Evolutionary conservation across 345 rosid genomes (phyloP).

Genomic region (Citrus medica): DNA sequence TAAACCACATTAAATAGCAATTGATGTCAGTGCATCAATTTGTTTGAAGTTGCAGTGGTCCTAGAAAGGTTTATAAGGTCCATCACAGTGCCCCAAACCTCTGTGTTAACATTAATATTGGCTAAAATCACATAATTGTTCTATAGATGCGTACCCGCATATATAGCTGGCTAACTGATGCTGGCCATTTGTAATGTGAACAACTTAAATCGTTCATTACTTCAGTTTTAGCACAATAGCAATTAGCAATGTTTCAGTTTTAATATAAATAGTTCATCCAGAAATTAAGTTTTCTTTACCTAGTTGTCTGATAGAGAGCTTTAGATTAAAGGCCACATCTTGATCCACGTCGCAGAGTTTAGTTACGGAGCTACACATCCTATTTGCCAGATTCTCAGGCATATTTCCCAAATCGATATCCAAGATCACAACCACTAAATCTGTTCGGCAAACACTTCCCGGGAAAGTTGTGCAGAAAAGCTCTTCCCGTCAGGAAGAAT

Average conservation of each 20-base stretch:
- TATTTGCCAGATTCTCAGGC: not conserved
- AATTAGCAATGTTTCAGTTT: not conserved
- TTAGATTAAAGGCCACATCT: not conserved
- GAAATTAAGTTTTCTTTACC: not conserved
- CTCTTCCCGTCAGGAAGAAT: not conserved
- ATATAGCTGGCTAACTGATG: not conserved
- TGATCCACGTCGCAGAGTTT: not conserved
- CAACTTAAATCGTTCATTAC: not conserved
- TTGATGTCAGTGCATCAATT: not conserved
- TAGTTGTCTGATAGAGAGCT: not conserved
- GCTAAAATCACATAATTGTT: constrained; percentile 14
- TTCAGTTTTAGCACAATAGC: not conserved
- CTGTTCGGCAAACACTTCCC: not conserved
- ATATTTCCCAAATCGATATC: not conserved
- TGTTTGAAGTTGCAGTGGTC: constrained; percentile 7
- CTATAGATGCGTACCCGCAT: not conserved
- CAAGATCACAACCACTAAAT: not conserved
- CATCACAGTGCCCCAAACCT: constrained; percentile 9
- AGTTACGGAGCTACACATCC: not conserved
- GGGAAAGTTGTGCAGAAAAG: not conserved
- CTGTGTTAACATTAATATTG: not conserved
- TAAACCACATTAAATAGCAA: not conserved
- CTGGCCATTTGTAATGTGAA: not conserved
- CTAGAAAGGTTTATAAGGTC: constrained; percentile 12
- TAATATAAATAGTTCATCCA: not conserved